A percentile compares a stretch with the other conserved stretches of the same genome.
These are phyloP conservation scores for Nigrograna mackinnonii DNA, from an alignment of 2,329 filamentous ascomycete genomes.

Conservation along the genomic window DNA sequence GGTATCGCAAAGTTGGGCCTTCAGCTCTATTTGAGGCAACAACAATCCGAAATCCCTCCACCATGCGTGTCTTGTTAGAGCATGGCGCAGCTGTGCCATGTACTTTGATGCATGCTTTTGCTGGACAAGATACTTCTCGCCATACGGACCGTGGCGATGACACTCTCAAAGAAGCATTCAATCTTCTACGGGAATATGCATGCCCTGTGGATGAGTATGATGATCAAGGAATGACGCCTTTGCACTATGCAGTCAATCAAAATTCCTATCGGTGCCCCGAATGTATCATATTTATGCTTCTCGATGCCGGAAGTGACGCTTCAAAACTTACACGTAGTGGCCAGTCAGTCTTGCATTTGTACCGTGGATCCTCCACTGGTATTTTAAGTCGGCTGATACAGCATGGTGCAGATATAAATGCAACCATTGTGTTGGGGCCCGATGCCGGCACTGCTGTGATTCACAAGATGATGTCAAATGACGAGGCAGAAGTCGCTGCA, in stretches of 20 bases:
- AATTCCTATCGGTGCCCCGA: not conserved
- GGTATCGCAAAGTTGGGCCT: no score
- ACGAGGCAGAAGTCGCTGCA: not conserved
- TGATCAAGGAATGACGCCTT: constrained; percentile 1
- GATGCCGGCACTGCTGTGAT: constrained; percentile 7
- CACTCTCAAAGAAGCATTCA: constrained; percentile 2
- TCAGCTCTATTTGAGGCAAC: not conserved
- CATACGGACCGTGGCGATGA: not conserved
- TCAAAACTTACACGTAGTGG: constrained; percentile 2
- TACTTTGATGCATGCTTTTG: not conserved
- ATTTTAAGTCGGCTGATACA: not conserved
- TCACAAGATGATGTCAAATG: not conserved
- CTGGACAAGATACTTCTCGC: not conserved
- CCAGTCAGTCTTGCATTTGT: constrained; percentile 3
- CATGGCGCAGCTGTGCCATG: not conserved
- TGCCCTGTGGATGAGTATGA: constrained; percentile 4
- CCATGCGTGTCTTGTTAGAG: not conserved
- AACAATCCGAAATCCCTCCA: constrained; percentile 3
- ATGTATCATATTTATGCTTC: constrained; percentile 4
- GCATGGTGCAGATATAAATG: constrained; percentile 1
- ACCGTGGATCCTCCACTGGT: not conserved
- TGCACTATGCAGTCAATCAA: constrained; percentile 7
- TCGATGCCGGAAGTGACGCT: not conserved
- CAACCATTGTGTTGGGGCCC: constrained; percentile 2
- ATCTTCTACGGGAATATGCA: constrained; percentile 5